phyloP scores from a whole-genome alignment of 177 flowering plant genomes.

The Vitis hybrid region DNA sequence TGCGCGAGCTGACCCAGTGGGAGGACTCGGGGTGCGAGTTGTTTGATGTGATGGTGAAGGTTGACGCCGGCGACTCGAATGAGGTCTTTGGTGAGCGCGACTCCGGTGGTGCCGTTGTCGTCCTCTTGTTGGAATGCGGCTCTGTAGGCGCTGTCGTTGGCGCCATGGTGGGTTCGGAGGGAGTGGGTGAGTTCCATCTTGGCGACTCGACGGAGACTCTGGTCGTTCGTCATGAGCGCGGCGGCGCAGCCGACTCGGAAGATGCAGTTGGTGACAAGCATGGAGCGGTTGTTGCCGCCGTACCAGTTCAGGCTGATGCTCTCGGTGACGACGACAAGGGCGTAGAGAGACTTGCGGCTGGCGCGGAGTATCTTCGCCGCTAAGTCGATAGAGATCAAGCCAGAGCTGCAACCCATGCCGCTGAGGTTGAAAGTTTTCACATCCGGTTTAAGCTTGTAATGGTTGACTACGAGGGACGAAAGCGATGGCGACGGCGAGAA shows the following conservation, averaged over 20 bases:
- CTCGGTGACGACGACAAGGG: constrained; percentile 50
- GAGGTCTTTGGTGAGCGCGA: constrained; percentile 58
- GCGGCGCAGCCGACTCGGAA: constrained; percentile 64
- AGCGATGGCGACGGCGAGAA: constrained; percentile 48
- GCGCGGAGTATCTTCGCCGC: constrained; percentile 39
- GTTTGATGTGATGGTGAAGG: constrained; percentile 34
- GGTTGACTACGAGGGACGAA: constrained; percentile 41
- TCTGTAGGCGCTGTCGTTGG: constrained; percentile 35
- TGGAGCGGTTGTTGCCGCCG: constrained; percentile 47
- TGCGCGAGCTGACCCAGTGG: constrained; percentile 41
- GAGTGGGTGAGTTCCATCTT: constrained; percentile 43
- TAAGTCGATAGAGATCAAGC: constrained; percentile 39
- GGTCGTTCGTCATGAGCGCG: constrained; percentile 42
- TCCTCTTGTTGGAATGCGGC: constrained; percentile 58
- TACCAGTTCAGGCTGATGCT: constrained; percentile 60
- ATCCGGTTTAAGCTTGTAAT: constrained; percentile 33
- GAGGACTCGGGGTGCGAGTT: constrained; percentile 47
- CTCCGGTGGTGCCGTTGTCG: constrained; percentile 35
- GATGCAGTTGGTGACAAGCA: constrained; percentile 59
- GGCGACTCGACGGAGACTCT: constrained; percentile 23
- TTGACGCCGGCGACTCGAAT: constrained; percentile 46
- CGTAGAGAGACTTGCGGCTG: constrained; percentile 22
- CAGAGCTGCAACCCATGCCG: constrained; percentile 63
- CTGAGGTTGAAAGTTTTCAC: constrained; percentile 44
- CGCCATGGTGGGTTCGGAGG: constrained; percentile 58